Evolutionary conservation across 139 green algal genomes (phyloP).

Genomic region (Tetraselmis chui): DNA sequence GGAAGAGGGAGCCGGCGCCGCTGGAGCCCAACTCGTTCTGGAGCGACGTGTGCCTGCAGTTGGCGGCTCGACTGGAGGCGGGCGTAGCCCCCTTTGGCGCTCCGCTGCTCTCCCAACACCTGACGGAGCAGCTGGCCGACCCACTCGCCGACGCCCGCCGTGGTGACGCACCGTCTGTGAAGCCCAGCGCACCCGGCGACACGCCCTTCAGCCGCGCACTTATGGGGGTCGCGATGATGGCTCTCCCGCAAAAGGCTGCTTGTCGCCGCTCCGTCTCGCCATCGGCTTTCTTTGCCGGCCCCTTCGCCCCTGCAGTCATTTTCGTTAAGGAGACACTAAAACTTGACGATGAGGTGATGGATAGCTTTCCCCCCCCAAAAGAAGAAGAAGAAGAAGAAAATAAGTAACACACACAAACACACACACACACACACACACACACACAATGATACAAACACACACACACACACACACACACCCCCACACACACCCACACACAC

Average conservation of each 20-base stretch:
- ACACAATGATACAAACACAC: too few relatives aligned
- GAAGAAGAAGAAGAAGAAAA: too few relatives aligned
- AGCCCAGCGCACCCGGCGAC: neutral
- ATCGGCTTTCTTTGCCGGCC: neutral
- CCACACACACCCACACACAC: too few relatives aligned
- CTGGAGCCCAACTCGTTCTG: neutral
- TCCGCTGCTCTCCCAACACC: neutral
- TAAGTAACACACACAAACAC: too few relatives aligned
- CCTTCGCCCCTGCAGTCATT: neutral
- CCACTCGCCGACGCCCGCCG: too few relatives aligned
- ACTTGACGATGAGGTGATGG: neutral
- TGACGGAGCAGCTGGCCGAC: neutral
- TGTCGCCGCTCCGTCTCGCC: neutral
- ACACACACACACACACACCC: too few relatives aligned
- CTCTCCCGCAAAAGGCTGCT: neutral
- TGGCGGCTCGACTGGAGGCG: neutral
- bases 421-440: too few relatives aligned
- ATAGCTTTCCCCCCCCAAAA: neutral
- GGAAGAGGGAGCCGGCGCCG: neutral
- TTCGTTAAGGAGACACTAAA: neutral
- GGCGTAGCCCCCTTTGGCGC: neutral
- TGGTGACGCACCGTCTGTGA: too few relatives aligned
- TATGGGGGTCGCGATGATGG: neutral
- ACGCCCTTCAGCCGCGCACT: neutral
- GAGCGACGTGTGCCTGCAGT: neutral